Percentiles rank a stretch among this genome's conserved stretches.
Conservation (phyloP, 208 protist genomes). For the Novymonas esmeraldas region DNA sequence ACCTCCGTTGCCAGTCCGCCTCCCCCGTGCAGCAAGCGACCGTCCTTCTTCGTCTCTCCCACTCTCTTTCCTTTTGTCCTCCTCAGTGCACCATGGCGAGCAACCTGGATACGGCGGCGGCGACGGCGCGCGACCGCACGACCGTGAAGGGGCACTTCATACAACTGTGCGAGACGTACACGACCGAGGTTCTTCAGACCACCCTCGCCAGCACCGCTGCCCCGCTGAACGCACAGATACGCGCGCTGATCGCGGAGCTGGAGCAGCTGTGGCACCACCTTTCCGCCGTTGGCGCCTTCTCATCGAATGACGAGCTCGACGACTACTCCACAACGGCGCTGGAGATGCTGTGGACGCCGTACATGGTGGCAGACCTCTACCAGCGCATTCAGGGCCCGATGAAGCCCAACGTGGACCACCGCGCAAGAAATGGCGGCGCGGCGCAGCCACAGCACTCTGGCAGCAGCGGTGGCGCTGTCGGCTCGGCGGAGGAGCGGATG, state of each 20-base stretch:
- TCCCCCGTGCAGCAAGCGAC: neutral
- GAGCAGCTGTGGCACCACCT: slow-evolving; percentile 78
- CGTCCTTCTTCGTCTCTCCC: neutral
- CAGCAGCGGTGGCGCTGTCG: neutral
- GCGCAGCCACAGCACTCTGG: neutral
- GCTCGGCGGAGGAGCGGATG: slow-evolving; percentile 17
- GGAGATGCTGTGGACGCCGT: slow-evolving; percentile 87
- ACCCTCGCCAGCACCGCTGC: slow-evolving; percentile 37
- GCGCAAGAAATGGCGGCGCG: neutral
- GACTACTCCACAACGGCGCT: slow-evolving; percentile 82
- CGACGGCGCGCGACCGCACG: slow-evolving; percentile 16
- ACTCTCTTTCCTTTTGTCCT: neutral
- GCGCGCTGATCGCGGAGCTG: slow-evolving; percentile 51
- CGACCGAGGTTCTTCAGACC: slow-evolving; percentile 36
- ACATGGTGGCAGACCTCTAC: slow-evolving; percentile 83
- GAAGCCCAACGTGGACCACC: neutral
- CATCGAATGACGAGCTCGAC: slow-evolving; percentile 80
- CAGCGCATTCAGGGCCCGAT: slow-evolving; percentile 66
- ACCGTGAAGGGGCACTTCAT: slow-evolving; percentile 76
- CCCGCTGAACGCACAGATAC: slow-evolving; percentile 24
- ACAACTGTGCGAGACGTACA: slow-evolving; percentile 55
- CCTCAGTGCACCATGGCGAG: neutral
- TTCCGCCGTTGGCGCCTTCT: slow-evolving; percentile 63
- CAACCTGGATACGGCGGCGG: slow-evolving; percentile 2
- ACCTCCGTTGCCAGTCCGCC: neutral